A percentile compares a stretch with the other conserved stretches of the same genome.
Conservation (phyloP, 352 stramenopile species). For the Globisporangium solare region DNA sequence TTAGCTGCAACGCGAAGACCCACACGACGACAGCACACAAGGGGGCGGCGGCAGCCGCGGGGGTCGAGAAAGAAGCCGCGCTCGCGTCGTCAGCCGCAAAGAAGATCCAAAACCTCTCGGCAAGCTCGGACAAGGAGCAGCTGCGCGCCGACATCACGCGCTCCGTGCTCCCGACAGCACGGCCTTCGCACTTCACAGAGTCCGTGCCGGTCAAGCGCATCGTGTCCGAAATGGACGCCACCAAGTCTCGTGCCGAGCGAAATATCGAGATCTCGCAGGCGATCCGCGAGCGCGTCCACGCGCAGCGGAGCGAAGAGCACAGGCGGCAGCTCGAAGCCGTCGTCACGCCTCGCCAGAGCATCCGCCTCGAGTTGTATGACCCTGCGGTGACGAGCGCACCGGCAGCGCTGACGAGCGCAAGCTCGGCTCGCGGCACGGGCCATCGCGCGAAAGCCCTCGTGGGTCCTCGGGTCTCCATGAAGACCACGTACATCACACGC, state of each 20-base stretch:
- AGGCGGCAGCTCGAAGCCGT: slow-evolving; percentile 37
- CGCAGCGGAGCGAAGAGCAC: slow-evolving; percentile 33
- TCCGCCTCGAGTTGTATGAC: slow-evolving; percentile 11
- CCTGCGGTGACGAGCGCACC: not conserved
- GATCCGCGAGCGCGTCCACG: slow-evolving; percentile 50
- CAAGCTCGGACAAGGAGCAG: slow-evolving; percentile 17
- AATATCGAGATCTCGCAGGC: slow-evolving; percentile 71
- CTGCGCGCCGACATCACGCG: slow-evolving; percentile 8
- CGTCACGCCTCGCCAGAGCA: slow-evolving; percentile 10
- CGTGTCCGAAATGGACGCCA: slow-evolving; percentile 61
- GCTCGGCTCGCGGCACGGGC: slow-evolving; percentile 1
- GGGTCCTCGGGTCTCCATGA: slow-evolving; percentile 56
- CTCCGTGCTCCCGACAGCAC: slow-evolving; percentile 48
- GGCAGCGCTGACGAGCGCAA: slow-evolving; percentile 1
- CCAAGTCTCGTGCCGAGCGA: slow-evolving; percentile 41
- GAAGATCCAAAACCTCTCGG: slow-evolving; percentile 43
- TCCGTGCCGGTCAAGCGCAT: slow-evolving; percentile 60
- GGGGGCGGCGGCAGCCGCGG: slow-evolving; percentile 3
- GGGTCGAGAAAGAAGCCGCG: slow-evolving; percentile 12
- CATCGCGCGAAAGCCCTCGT: slow-evolving; percentile 8
- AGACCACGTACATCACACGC: slow-evolving; percentile 50
- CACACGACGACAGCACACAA: slow-evolving; percentile 28
- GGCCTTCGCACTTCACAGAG: slow-evolving; percentile 54
- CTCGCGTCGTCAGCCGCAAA: slow-evolving; percentile 11
- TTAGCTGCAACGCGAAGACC: slow-evolving; percentile 52